These are phyloP conservation scores for Cercospora berteroae DNA, from an alignment of 2,329 filamentous ascomycete genomes.

Conservation along the genomic window DNA sequence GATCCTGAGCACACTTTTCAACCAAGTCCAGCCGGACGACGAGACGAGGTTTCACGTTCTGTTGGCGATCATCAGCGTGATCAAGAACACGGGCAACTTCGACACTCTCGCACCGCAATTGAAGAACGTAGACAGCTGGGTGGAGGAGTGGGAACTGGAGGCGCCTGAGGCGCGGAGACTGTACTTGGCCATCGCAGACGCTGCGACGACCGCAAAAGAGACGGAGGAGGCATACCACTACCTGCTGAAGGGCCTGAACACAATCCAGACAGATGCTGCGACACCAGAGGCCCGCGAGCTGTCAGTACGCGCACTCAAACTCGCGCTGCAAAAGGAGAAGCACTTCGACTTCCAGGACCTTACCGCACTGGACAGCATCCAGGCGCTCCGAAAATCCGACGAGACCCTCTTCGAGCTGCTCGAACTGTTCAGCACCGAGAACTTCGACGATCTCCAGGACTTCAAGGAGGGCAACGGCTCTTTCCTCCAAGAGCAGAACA, in stretches of 20 bases:
- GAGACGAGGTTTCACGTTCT: conserved; percentile 88
- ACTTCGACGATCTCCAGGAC: conserved; percentile 91
- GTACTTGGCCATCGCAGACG: conserved; percentile 77
- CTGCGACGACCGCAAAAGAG: conserved; percentile 75
- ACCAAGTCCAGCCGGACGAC: conserved; percentile 75
- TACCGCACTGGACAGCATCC: conserved; percentile 70
- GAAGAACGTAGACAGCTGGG: conserved; percentile 77
- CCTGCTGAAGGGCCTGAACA: conserved; percentile 72
- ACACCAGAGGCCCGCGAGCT: conserved; percentile 57
- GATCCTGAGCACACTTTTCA: conserved; percentile 93
- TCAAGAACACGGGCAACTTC: conserved; percentile 63
- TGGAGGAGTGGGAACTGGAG: conserved; percentile 77
- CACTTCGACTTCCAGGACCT: conserved; percentile 74
- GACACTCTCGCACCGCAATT: conserved; percentile 82
- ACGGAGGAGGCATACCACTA: conserved; percentile 72
- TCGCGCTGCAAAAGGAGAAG: conserved; percentile 62
- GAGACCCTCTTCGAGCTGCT: conserved; percentile 85
- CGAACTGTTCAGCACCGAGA: conserved; percentile 91
- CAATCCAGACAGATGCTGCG: conserved; percentile 61
- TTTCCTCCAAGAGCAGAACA: conserved; percentile 74
- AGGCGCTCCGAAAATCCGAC: conserved; percentile 82
- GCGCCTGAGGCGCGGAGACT: conserved; percentile 81
- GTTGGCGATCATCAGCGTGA: conserved; percentile 79
- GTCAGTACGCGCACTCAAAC: conserved; percentile 63
- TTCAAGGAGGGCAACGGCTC: conserved; percentile 89